Evolutionary conservation across 139 green algal species (phyloP).

Genomic region (Chlamydomonas sp.): DNA sequence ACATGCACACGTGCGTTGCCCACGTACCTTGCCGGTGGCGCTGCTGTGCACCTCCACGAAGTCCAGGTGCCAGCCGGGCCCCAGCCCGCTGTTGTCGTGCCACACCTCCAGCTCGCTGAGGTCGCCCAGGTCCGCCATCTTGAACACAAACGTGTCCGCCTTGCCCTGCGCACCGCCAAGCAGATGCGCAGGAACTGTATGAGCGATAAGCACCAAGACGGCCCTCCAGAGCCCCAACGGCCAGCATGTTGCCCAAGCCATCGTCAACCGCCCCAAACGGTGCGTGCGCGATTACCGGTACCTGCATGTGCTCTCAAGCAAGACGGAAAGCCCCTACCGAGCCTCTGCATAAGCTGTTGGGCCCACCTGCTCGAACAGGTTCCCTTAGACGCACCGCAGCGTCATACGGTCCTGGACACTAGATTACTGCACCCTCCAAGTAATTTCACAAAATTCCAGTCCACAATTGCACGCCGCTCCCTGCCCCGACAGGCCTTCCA

Average conservation of each 20-base stretch:
- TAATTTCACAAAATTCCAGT: too few relatives aligned
- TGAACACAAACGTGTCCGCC: conserved; percentile 46
- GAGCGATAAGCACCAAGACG: neutral
- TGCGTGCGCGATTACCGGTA: too few relatives aligned
- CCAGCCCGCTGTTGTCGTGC: conserved; percentile 54
- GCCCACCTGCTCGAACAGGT: too few relatives aligned
- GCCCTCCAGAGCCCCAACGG: too few relatives aligned
- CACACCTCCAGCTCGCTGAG: conserved; percentile 56
- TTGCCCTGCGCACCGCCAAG: conserved; percentile 36
- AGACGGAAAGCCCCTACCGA: too few relatives aligned
- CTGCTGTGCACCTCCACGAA: conserved; percentile 68
- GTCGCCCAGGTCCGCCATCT: conserved; percentile 53
- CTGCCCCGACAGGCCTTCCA: neutral
- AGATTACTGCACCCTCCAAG: too few relatives aligned
- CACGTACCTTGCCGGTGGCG: conserved; percentile 47
- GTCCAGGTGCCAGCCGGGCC: conserved; percentile 69
- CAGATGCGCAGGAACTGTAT: neutral
- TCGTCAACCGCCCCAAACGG: too few relatives aligned
- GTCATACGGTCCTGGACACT: too few relatives aligned
- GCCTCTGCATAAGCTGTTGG: too few relatives aligned
- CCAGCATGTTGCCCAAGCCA: too few relatives aligned
- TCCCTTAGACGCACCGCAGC: too few relatives aligned
- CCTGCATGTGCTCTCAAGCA: too few relatives aligned
- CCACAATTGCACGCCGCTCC: neutral
- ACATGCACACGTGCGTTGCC: neutral